Conservation (phyloP, 495 filamentous ascomycete genomes). For the Penicillium cataractarum region DNA sequence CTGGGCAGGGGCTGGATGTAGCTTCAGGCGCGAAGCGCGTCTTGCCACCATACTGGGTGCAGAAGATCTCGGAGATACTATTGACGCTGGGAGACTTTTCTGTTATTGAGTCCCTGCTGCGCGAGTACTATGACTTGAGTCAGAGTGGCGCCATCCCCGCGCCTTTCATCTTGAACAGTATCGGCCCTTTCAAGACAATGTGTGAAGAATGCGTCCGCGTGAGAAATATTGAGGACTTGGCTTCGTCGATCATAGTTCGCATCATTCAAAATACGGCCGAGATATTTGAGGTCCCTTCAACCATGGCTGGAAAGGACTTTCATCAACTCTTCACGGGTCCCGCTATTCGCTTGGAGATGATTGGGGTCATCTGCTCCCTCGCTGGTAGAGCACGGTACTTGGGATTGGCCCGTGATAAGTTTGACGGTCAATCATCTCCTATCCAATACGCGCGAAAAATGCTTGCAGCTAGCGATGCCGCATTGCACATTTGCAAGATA, state of each 20-base stretch:
- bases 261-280: conserved; percentile 35
- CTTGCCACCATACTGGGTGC: conserved; percentile 33
- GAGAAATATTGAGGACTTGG: not conserved
- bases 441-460: conserved; percentile 32
- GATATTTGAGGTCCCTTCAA: conserved; percentile 22
- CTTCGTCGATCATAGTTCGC: conserved; percentile 8
- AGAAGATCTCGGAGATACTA: conserved; percentile 28
- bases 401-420: conserved; percentile 26
- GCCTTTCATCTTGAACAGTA: conserved; percentile 28
- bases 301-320: conserved; percentile 24
- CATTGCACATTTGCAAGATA: conserved; percentile 35
- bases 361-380: conserved; percentile 32
- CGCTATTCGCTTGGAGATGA: conserved; percentile 35
- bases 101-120: conserved; percentile 25
- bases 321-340: conserved; percentile 30
- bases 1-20: conserved; percentile 7
- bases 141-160: conserved; percentile 30
- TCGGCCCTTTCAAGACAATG: conserved; percentile 12
- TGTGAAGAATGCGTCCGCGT: not conserved
- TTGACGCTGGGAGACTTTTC: conserved; percentile 25
- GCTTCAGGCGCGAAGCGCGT: conserved; percentile 9
- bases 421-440: conserved; percentile 10
- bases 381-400: conserved; percentile 34
- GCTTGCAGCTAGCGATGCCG: conserved; percentile 31
- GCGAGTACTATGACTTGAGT: conserved; percentile 32